A percentile compares a stretch with the other conserved stretches of the same genome.
phyloP scores from a whole-genome alignment of 345 rosid species.

The Euclidium syriacum region DNA sequence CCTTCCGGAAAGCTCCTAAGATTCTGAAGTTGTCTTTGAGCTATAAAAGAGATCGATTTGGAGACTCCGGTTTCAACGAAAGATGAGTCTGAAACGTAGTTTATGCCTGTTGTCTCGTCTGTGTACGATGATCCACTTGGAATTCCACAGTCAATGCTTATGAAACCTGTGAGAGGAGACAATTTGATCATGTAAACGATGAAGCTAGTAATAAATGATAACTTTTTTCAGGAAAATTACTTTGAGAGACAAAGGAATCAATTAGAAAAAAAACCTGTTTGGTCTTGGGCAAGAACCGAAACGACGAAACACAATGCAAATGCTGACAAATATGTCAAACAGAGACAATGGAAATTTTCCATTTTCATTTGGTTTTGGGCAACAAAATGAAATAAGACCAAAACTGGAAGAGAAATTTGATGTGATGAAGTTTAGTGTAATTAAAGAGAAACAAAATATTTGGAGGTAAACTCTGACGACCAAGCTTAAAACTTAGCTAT shows the following conservation, averaged over 20 bases:
- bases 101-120: constrained; percentile 26
- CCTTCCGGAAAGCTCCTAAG: constrained; percentile 40
- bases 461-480: neutral
- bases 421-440: neutral
- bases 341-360: neutral
- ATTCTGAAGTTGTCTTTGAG: constrained; percentile 19
- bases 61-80: constrained; percentile 28
- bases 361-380: neutral
- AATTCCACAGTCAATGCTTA: constrained; percentile 45
- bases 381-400: neutral
- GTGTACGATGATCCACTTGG: constrained; percentile 22
- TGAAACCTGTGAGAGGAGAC: constrained; percentile 30
- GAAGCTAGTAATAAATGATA: neutral
- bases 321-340: neutral
- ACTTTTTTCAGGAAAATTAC: neutral
- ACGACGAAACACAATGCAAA: neutral
- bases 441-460: neutral
- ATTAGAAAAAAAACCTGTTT: constrained; percentile 18
- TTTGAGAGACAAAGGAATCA: neutral
- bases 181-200: neutral
- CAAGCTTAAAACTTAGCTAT: neutral
- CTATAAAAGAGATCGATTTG: neutral
- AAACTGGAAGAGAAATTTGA: neutral
- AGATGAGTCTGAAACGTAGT: constrained; percentile 37
- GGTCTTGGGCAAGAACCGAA: constrained; percentile 14